Base-by-base conservation (phyloP, 1,284 basidiomycete species). In the Boletus sp. region DNA sequence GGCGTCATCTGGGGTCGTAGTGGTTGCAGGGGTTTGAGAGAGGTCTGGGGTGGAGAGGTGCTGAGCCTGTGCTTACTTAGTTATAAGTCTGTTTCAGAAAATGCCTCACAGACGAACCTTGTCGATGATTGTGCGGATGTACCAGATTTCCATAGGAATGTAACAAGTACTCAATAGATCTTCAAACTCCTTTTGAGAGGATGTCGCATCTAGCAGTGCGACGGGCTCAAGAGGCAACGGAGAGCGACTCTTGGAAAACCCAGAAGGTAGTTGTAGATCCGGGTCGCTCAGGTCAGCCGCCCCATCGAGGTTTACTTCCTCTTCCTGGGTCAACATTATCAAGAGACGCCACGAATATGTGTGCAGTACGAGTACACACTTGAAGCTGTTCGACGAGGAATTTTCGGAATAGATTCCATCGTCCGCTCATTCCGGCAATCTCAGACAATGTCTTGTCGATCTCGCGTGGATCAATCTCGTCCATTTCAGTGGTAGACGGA, bases 141-240 rank as follows among this genome's bases (percentile, higher is more conserved):
- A 98, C 95, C 95, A 98, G 6, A 89, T 78, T 74, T 99, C 97
- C 61, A 99, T 80, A 2, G 96, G 95, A 43, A 89, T 82, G 71
- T 97, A 98, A 70, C 91, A 95, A 21, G 83, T 83, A 11, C 76
- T 76, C 35, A 96, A 81, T 52, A 96, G 78, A 58, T 86, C 81
- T 30, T 90, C 84, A 59, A 98, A 89, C 10, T 87, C 77, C 40
- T 71, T 68, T 64, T 86, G 84, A 52, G 87, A 88, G 3, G 75
- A 73, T 56, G 80, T 91, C 13, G 80, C 74, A 60, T 90, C 83
- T 54, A 71, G 63, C 11, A 70, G 35, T 59, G 64, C 64, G 50
- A 62, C 53, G 59, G 56, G 68, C 23, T 68, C 68, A 3, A 56
- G 25, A 11, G 23, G n/a, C 21, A 13, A n/a, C 9, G 46, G 27